These are phyloP conservation scores for Helicocarpus griseus DNA, from an alignment of 2,329 filamentous ascomycete genomes.

Conservation along the genomic window DNA sequence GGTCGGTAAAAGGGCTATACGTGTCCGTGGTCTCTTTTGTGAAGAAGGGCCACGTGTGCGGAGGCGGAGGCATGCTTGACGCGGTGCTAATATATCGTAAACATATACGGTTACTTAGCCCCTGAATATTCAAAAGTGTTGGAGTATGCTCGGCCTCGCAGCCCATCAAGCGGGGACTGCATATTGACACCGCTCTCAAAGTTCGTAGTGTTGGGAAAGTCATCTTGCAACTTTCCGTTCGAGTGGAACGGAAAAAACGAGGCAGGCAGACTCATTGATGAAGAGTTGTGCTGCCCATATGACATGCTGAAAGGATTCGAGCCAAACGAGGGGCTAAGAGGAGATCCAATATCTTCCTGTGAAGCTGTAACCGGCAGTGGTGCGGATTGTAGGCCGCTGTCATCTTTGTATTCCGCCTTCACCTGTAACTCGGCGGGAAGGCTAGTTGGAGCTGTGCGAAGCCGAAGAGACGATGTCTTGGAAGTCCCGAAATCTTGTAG, in stretches of 20 bases:
- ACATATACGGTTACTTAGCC: no score
- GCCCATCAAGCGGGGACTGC: not conserved
- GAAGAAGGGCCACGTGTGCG: no score
- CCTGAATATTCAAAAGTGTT: not conserved
- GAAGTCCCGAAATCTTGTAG: not conserved
- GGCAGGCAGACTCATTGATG: constrained; percentile 27
- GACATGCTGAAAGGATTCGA: constrained; percentile 21
- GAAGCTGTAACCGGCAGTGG: constrained; percentile 21
- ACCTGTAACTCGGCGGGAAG: constrained; percentile 18
- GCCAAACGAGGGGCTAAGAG: constrained; percentile 18
- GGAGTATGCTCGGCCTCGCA: not conserved
- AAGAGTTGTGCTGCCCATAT: constrained; percentile 24
- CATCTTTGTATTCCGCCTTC: constrained; percentile 18
- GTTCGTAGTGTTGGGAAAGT: not conserved
- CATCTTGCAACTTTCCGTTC: not conserved
- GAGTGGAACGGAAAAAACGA: constrained; percentile 19
- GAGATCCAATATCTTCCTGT: constrained; percentile 25
- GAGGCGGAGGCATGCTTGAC: no score
- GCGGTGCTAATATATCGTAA: no score
- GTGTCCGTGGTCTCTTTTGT: no score
- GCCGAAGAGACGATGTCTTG: not conserved
- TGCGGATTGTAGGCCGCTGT: constrained; percentile 19
- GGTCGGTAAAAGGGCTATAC: no score
- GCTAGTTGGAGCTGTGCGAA: constrained; percentile 21
- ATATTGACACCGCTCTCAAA: not conserved